Conservation (phyloP, 495 filamentous ascomycete genomes). For the Venustampulla echinocandica region DNA sequence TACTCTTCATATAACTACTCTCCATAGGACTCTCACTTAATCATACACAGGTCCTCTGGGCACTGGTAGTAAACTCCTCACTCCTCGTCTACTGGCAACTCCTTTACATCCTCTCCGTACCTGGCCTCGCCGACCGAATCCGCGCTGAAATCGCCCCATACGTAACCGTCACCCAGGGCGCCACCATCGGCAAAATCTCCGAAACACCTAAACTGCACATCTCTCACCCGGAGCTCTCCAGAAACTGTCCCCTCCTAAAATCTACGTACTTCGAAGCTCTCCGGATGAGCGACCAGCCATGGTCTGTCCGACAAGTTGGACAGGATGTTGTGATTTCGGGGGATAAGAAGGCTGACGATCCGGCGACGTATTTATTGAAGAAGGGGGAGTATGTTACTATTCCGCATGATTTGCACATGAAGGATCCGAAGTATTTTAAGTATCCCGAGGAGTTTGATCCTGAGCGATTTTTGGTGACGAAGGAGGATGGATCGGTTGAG, state of each 20-base stretch:
- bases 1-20: not conserved
- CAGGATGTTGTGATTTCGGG: conserved; percentile 11
- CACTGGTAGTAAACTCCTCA: conserved; percentile 42
- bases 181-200: conserved; percentile 43
- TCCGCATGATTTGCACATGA: conserved; percentile 41
- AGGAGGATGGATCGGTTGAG: conserved; percentile 24
- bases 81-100: conserved; percentile 48
- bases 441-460: conserved; percentile 44
- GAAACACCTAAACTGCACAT: conserved; percentile 44
- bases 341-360: not conserved
- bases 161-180: conserved; percentile 35
- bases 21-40: not conserved
- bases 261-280: conserved; percentile 47
- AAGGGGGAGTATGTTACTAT: conserved; percentile 42
- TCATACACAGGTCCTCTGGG: conserved; percentile 38
- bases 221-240: conserved; percentile 34
- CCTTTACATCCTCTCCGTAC: conserved; percentile 41
- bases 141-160: conserved; percentile 43
- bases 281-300: conserved; percentile 41
- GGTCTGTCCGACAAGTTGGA: conserved; percentile 22
- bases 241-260: conserved; percentile 42
- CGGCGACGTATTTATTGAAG: conserved; percentile 31
- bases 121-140: conserved; percentile 37
- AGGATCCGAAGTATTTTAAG: conserved; percentile 38
- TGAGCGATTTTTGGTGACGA: conserved; percentile 39